Base-by-base conservation (phyloP, 768 basidiomycete species). In the Chalciporus sphaerocephalus region DNA sequence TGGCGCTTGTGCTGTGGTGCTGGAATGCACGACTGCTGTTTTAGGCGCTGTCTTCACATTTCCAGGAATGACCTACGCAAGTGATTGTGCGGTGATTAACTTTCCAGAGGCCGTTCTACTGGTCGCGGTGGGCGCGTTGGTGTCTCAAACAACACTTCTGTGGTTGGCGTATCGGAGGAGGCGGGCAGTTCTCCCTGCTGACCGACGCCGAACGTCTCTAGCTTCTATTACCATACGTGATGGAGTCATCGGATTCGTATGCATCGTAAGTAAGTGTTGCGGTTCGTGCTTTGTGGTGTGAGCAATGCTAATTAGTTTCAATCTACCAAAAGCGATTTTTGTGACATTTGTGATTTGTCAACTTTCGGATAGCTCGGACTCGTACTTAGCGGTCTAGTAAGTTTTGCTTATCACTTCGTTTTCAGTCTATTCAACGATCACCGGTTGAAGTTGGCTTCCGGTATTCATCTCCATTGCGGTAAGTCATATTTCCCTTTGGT, bases 211-310 rank as follows among this genome's bases (percentile, higher is more conserved):
- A 17, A 9, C 33, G 5, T 41, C 38, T 6, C 32, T 56, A 16
- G 50, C 47, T 8, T 57, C 43, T 12, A 35, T 59, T 1, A 63
- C 61, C 12, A 55, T 61, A 15, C 52, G 60, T 5, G 60, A 61
- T 22, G 55, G 60, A 20, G 3, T 52, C 2, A 4, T 53, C 2
- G 52, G 42, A 7, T 61, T 63, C 6, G 4, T 13, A 5, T 48
- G 36, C 9, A 9, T 61, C 15, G 15, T 18, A 13, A 42, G 60
- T 61, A 21, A 57, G 60, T 11, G 2, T 22, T 2, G 12, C 16
- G 5, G 11, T 2, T 36, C 18, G 0, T 25, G 3, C 11, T 16
- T 9, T 38, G 13, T 21, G 6, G 40, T 12, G 5, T 55, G 15
- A 49, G 1, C 15, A 5, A 13, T 28, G 24, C 28, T 28, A 2